phyloP scores from a whole-genome alignment of 768 basidiomycete species.

The Suillus spraguei region DNA sequence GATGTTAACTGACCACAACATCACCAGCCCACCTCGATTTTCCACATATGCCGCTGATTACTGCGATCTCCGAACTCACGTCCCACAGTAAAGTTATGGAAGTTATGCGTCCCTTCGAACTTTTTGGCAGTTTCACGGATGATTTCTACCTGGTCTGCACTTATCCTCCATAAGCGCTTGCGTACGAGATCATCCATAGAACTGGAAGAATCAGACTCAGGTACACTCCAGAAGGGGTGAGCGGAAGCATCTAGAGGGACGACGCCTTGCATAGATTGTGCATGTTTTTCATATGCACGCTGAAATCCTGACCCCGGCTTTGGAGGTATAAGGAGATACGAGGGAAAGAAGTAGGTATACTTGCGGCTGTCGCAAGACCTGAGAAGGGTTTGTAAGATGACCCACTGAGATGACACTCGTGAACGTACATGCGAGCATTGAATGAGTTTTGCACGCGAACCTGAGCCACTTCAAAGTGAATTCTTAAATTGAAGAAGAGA shows the following conservation, averaged over 20 bases:
- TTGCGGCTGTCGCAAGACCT: conserved; percentile 94
- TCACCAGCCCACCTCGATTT: conserved; percentile 61
- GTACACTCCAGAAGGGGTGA: conserved; percentile 66
- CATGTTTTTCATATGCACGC: conserved; percentile 42
- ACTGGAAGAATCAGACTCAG: conserved; percentile 38
- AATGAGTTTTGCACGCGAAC: conserved; percentile 79
- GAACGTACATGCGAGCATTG: conserved; percentile 68
- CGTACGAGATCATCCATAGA: conserved; percentile 61
- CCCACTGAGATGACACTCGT: conserved; percentile 1
- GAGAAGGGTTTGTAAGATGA: conserved; percentile 11
- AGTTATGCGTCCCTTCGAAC: conserved; percentile 93
- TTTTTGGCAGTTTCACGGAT: conserved; percentile 59
- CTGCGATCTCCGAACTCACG: conserved; percentile 83
- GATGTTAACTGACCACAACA: not conserved
- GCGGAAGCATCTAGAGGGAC: conserved; percentile 23
- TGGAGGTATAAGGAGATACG: conserved; percentile 90
- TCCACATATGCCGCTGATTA: conserved; percentile 86
- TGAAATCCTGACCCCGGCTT: conserved; percentile 71
- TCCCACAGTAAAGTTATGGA: conserved; percentile 95
- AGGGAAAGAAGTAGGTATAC: conserved; percentile 97
- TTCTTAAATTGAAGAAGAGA: not conserved
- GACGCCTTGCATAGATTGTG: conserved; percentile 24
- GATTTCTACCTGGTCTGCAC: conserved; percentile 50
- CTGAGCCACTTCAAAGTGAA: conserved; percentile 34
- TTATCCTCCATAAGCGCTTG: conserved; percentile 74